Evolutionary conservation across 352 stramenopile genomes (phyloP).

Genomic region (Lagenidium sp.): DNA sequence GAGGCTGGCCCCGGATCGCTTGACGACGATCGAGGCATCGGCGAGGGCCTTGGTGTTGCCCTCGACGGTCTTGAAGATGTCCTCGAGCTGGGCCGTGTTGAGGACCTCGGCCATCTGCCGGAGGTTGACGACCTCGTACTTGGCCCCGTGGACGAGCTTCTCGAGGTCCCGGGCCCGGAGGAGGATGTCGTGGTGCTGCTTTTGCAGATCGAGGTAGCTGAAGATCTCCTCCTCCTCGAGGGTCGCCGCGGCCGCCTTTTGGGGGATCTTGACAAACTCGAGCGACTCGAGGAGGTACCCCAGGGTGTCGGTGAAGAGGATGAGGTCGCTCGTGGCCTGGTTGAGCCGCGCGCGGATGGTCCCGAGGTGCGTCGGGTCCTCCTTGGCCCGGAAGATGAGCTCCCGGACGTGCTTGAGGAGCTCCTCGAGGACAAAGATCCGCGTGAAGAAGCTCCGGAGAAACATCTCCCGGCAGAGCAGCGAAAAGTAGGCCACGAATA

Average conservation of each 20-base stretch:
- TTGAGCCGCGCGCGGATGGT: conserved; percentile 83
- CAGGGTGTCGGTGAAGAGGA: conserved; percentile 92
- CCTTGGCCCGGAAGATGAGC: conserved; percentile 83
- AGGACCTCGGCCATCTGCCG: conserved; percentile 86
- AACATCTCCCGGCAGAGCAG: conserved; percentile 95
- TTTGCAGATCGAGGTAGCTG: conserved; percentile 88
- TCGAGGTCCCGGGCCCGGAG: conserved; percentile 86
- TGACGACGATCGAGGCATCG: conserved; percentile 59
- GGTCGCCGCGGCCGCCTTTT: conserved; percentile 22
- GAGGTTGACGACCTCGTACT: conserved; percentile 89
- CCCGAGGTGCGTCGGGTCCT: conserved; percentile 80
- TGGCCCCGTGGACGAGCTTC: conserved; percentile 86
- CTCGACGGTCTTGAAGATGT: conserved; percentile 86
- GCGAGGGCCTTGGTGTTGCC: conserved; percentile 83
- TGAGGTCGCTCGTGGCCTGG: conserved; percentile 88
- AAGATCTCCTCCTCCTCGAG: conserved; percentile 74
- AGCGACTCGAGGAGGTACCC: conserved; percentile 92
- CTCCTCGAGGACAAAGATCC: conserved; percentile 93
- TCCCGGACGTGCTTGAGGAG: conserved; percentile 89
- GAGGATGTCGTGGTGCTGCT: conserved; percentile 83
- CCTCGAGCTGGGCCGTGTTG: conserved; percentile 83
- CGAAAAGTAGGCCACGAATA: conserved; percentile 92
- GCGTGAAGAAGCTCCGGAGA: conserved; percentile 93
- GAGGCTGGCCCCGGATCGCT: conserved; percentile 59
- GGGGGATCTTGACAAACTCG: conserved; percentile 69